phyloP scores from a whole-genome alignment of 805 yeast species.

The Saccharomycopsis selenospora region DNA sequence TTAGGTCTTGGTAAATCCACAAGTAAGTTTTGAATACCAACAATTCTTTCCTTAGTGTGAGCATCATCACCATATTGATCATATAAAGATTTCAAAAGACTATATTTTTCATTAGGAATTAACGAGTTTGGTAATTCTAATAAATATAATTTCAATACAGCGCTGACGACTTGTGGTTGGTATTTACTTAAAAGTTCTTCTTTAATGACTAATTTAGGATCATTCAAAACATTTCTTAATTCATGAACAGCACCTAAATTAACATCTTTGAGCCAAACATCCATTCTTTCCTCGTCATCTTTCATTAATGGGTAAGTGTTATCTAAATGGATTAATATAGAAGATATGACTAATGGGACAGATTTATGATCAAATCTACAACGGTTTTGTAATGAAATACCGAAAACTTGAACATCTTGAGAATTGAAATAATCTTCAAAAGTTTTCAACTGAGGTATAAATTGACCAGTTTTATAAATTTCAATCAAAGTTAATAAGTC shows the following conservation, averaged over 20 bases:
- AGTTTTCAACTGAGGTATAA: constrained; percentile 61
- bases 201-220: constrained; percentile 24
- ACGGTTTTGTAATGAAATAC: constrained; percentile 66
- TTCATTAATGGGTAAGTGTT: constrained; percentile 58
- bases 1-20: constrained; percentile 62
- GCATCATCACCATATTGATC: constrained; percentile 36
- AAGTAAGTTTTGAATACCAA: constrained; percentile 59
- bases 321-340: constrained; percentile 62
- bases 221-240: constrained; percentile 48
- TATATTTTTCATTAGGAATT: constrained; percentile 57
- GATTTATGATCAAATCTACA: constrained; percentile 64
- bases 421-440: constrained; percentile 78
- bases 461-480: constrained; percentile 65
- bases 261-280: constrained; percentile 63
- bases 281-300: constrained; percentile 60
- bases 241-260: constrained; percentile 54
- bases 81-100: constrained; percentile 62
- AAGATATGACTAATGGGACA: constrained; percentile 62
- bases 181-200: constrained; percentile 31
- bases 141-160: constrained; percentile 63
- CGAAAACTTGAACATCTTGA: constrained; percentile 60
- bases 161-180: constrained; percentile 54
- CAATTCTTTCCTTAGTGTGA: constrained; percentile 35
- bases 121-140: constrained; percentile 76
- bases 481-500: constrained; percentile 64